phyloP scores from a whole-genome alignment of 345 rosid genomes.

The Salix viminalis region DNA sequence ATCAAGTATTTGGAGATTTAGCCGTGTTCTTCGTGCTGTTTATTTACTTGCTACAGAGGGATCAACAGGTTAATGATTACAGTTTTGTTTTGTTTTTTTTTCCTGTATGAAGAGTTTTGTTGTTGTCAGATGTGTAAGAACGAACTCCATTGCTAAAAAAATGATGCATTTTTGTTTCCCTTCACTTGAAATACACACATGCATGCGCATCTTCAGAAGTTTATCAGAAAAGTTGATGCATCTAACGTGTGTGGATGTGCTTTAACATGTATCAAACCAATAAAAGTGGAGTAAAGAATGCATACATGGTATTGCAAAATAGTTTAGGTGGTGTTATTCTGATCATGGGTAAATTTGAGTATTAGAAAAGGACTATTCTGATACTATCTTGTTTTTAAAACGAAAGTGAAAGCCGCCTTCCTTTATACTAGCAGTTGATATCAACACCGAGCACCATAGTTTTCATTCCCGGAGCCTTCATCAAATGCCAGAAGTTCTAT shows the following conservation, averaged over 20 bases:
- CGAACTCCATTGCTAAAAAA: neutral
- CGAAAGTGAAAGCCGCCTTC: neutral
- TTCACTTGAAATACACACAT: neutral
- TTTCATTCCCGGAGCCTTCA: neutral
- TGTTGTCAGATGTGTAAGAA: neutral
- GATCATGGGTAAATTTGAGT: neutral
- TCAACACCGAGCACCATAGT: no score
- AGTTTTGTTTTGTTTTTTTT: neutral
- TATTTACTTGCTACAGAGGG: neutral
- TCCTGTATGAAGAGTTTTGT: neutral
- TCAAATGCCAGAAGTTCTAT: neutral
- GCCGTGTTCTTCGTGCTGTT: neutral
- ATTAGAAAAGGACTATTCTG: neutral
- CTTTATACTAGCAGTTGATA: no score
- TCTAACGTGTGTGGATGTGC: neutral
- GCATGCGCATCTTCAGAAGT: neutral
- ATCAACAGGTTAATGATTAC: neutral
- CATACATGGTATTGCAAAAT: neutral
- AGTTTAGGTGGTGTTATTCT: neutral
- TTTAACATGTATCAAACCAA: neutral
- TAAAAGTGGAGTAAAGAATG: neutral
- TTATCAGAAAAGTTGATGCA: neutral
- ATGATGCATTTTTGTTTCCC: neutral
- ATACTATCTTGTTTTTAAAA: neutral
- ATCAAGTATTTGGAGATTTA: constrained; percentile 59